Evolutionary conservation across 1,284 basidiomycete species (phyloP), one percentile per base, ranked within the genome.

Genomic region (Apiotrichum akiyoshidainum): DNA sequence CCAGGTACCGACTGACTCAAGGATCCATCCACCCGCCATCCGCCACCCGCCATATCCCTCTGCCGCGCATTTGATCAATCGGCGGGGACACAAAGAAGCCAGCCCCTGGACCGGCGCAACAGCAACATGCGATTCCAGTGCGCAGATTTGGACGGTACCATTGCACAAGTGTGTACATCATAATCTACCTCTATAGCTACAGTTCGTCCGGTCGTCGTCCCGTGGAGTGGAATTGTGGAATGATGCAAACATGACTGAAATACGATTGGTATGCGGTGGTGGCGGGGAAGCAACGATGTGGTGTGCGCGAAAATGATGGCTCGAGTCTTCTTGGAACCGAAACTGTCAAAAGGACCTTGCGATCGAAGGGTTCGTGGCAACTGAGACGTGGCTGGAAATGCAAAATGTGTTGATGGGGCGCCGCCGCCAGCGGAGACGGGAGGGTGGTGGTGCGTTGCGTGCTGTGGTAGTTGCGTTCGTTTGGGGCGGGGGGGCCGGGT

Each of bases 101-200:
- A 31, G 3, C n/a, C 26, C 26, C 26, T 31, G 26, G 7, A 31
- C 26, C 3, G 26, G 7, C 7, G 26, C 26, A 31, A 31, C 7
- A 17, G 40, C 16, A 8, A 8, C 40, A 41, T 17, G 2, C 16
- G 11, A 11, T 39, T 6, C 16, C 13, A 8, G 40, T n/a, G n/a
- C 40, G 16, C 40, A 14, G 40, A 41, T 16, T 11, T 8, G 16
- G 5, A 17, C n/a, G 8, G 16, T 9, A 16, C n/a, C 50, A 34
- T 52, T 52, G 50, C 35, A 37, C 33, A 39, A 40, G 35, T 55
- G 22, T 48, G 48, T 59, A 59, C 58, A 59, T 54, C 57, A 50
- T 31, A 51, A 31, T 55, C 58, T 59, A 55, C 58, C 52, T 59
- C 58, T 59, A 59, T 59, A 59, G 58, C 58, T 59, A 59, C 58